phyloP scores from a whole-genome alignment of 805 yeast genomes.

The Ogataea zsoltii region DNA sequence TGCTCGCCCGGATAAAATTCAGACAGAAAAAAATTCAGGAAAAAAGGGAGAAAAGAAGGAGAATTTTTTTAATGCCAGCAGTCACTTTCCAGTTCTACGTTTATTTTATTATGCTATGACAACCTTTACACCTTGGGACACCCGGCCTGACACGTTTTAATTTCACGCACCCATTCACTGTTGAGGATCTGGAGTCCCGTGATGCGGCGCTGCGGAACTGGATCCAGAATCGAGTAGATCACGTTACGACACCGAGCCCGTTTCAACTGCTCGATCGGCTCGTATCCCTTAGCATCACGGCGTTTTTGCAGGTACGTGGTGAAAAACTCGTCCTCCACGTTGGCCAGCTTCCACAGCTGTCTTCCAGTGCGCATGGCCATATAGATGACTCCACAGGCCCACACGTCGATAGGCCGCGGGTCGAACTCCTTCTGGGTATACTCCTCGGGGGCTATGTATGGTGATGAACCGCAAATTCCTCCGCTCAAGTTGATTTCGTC shows the following conservation, averaged over 20 bases:
- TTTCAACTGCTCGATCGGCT: constrained; percentile 84
- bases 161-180: constrained; percentile 95
- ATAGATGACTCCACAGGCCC: constrained; percentile 93
- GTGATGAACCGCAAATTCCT: constrained; percentile 83
- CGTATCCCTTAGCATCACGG: constrained; percentile 82
- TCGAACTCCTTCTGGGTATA: constrained; percentile 67
- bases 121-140: too few species aligned
- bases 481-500: constrained; percentile 64
- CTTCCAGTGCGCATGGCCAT: constrained; percentile 95
- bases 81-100: too few species aligned
- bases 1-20: constrained; percentile 1
- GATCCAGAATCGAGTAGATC: constrained; percentile 89
- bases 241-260: constrained; percentile 91
- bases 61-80: too few species aligned
- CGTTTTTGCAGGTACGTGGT: constrained; percentile 73
- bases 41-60: too few species aligned
- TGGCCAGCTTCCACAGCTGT: constrained; percentile 87
- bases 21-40: background rate
- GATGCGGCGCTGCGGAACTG: constrained; percentile 83
- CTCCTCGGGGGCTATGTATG: constrained; percentile 91
- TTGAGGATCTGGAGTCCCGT: constrained; percentile 85
- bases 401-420: constrained; percentile 79
- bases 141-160: constrained; percentile 74
- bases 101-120: too few species aligned
- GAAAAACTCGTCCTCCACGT: constrained; percentile 78